Conservation (phyloP, 2,329 filamentous ascomycete species). For the Colletotrichum kahawae region DNA sequence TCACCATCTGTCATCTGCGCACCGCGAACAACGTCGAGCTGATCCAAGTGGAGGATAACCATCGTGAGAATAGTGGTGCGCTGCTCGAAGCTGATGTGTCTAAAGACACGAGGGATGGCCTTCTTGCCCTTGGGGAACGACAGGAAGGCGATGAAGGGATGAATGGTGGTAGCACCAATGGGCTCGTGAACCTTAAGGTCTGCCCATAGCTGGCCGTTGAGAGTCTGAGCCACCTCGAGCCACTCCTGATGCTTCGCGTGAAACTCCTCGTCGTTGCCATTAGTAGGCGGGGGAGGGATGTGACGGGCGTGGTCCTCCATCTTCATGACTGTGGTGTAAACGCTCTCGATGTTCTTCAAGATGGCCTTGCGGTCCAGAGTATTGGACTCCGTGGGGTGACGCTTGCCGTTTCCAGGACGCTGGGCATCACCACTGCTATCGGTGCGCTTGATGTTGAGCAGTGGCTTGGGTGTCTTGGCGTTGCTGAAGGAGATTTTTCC, state of each 20-base stretch:
- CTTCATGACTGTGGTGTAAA: constrained; percentile 88
- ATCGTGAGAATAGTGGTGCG: constrained; percentile 95
- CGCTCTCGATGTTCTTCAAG: constrained; percentile 83
- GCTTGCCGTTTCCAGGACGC: constrained; percentile 54
- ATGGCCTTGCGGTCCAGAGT: constrained; percentile 82
- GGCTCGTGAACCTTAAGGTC: constrained; percentile 93
- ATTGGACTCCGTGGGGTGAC: constrained; percentile 31
- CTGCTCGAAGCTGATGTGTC: constrained; percentile 89
- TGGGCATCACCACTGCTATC: constrained; percentile 69
- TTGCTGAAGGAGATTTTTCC: constrained; percentile 99
- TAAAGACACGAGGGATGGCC: constrained; percentile 92
- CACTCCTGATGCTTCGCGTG: constrained; percentile 81
- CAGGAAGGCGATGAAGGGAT: constrained; percentile 95
- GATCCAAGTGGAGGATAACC: constrained; percentile 91
- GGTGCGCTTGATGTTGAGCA: constrained; percentile 92
- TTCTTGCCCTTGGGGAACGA: constrained; percentile 97
- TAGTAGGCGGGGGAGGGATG: constrained; percentile 68
- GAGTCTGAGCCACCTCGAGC: constrained; percentile 70
- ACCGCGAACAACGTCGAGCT: constrained; percentile 85
- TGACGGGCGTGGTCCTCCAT: constrained; percentile 91
- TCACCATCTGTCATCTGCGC: constrained; percentile 79
- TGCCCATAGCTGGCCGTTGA: constrained; percentile 84
- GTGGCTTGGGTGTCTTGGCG: constrained; percentile 92
- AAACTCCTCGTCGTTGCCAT: constrained; percentile 69
- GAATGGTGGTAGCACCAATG: constrained; percentile 76